Percentiles rank a stretch among this genome's conserved stretches.
phyloP scores from a whole-genome alignment of 495 filamentous ascomycete species.

The Trichoderma asperelloides region DNA sequence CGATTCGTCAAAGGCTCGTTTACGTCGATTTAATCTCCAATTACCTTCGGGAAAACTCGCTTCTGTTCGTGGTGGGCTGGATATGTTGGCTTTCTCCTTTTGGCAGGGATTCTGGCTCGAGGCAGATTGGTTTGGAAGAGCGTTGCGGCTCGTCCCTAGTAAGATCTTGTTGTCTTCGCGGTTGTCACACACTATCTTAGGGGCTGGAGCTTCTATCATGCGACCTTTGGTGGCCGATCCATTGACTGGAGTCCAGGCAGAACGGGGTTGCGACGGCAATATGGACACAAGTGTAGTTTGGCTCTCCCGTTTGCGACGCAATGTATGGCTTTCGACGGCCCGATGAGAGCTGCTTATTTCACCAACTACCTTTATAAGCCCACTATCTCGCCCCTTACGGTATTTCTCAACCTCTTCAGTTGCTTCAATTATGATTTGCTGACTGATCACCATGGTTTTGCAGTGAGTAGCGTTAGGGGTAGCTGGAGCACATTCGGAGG shows the following conservation, averaged over 20 bases:
- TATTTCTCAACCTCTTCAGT: slow-evolving; percentile 44
- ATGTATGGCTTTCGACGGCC: background rate
- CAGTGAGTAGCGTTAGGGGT: slow-evolving; percentile 45
- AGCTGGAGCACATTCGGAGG: slow-evolving; percentile 55
- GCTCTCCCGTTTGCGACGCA: background rate
- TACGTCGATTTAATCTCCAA: background rate
- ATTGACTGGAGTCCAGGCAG: background rate
- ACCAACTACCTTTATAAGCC: background rate
- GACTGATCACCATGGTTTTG: slow-evolving; percentile 60
- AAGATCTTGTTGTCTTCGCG: background rate
- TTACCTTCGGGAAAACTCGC: background rate
- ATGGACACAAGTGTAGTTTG: background rate
- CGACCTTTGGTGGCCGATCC: background rate
- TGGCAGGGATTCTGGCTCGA: background rate
- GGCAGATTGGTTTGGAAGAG: background rate
- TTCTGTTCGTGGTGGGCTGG: background rate
- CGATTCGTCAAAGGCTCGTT: background rate
- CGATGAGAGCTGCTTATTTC: background rate
- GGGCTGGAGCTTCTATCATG: background rate
- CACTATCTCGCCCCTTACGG: slow-evolving; percentile 19
- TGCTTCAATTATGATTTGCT: slow-evolving; percentile 46
- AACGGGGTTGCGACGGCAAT: background rate
- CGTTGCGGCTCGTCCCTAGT: background rate
- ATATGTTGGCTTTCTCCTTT: background rate
- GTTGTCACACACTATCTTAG: background rate